Evolutionary conservation across 768 basidiomycete species (phyloP).

Genomic region (Amanita molliuscula): DNA sequence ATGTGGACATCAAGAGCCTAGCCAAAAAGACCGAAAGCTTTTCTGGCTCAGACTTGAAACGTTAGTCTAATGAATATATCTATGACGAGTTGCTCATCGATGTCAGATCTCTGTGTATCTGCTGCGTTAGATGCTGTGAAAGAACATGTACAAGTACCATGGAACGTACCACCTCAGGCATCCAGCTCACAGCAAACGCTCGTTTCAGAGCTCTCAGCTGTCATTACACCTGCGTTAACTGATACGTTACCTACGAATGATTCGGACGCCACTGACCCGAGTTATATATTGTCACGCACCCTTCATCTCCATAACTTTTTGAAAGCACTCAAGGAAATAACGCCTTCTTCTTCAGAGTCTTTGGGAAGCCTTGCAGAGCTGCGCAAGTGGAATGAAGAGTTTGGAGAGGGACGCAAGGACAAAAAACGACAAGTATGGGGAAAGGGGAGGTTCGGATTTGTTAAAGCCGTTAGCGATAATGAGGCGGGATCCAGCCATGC

Average conservation of each 20-base stretch:
- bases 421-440: conserved; percentile 74
- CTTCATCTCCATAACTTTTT: conserved; percentile 60
- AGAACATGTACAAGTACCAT: conserved; percentile 73
- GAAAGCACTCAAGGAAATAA: conserved; percentile 82
- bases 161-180: conserved; percentile 25
- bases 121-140: conserved; percentile 90
- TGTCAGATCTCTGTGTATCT: conserved; percentile 79
- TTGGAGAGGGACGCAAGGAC: conserved; percentile 74
- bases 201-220: not conserved
- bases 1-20: conserved; percentile 49
- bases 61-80: conserved; percentile 29
- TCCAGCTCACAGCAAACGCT: not conserved
- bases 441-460: conserved; percentile 82
- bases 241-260: conserved; percentile 11
- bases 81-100: conserved; percentile 6
- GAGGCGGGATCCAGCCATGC: conserved; percentile 23
- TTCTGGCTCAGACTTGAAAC: conserved; percentile 92
- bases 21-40: conserved; percentile 75
- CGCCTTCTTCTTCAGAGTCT: conserved; percentile 79
- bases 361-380: conserved; percentile 66
- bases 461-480: conserved; percentile 24
- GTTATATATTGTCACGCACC: conserved; percentile 19
- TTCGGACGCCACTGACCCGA: not conserved
- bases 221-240: not conserved
- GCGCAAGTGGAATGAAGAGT: conserved; percentile 88